Conservation (phyloP, 2,329 filamentous ascomycete genomes). For the Fusarium nisikadoi region DNA sequence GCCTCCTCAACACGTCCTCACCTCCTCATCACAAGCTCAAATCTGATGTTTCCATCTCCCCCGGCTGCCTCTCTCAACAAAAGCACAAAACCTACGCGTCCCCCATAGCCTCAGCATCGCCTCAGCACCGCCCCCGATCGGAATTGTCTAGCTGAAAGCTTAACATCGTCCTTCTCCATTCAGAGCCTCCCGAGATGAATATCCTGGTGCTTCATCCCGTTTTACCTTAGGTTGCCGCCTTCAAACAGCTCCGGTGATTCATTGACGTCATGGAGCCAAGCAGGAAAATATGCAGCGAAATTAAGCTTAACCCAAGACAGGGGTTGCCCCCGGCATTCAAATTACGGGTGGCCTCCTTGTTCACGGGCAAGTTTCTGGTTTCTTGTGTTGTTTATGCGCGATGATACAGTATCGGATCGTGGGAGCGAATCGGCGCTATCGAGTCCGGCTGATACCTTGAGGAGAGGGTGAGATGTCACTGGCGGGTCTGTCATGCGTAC, state of each 20-base stretch:
- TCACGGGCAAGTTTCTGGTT: not conserved
- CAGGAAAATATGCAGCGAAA: not conserved
- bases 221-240: too few species aligned
- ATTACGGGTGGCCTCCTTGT: not conserved
- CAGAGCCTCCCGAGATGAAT: not conserved
- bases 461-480: not conserved
- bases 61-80: not conserved
- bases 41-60: not conserved
- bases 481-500: not conserved
- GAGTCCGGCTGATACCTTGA: not conserved
- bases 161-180: slow-evolving; percentile 7
- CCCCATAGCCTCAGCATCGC: slow-evolving; percentile 3
- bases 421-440: slow-evolving; percentile 10
- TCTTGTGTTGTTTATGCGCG: not conserved
- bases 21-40: not conserved
- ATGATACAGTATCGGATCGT: slow-evolving; percentile 1
- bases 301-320: slow-evolving; percentile 16
- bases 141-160: not conserved
- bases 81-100: not conserved
- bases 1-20: not conserved
- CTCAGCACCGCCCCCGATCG: slow-evolving; percentile 17
- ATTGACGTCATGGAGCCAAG: slow-evolving; percentile 2
- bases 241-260: not conserved
- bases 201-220: not conserved
- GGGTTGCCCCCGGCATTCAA: not conserved